Evolutionary conservation across 176 grass and related monocot species (phyloP).

Genomic region (Triticum aestivum): DNA sequence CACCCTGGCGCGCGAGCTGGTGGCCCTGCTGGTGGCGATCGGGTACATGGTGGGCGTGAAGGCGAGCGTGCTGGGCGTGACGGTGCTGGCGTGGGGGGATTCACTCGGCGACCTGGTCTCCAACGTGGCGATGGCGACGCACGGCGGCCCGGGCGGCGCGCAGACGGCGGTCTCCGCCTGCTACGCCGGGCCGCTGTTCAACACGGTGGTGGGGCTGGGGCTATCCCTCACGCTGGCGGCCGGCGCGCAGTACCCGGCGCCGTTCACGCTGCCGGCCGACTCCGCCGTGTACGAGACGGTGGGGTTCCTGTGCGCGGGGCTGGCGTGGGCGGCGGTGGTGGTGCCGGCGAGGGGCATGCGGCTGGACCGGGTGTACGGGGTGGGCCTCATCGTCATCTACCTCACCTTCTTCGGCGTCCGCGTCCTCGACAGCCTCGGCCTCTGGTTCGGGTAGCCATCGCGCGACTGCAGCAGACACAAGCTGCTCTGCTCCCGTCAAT

Average conservation of each 20-base stretch:
- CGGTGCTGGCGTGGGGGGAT: constrained; percentile 89
- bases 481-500: neutral
- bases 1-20: constrained; percentile 74
- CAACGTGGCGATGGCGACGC: constrained; percentile 68
- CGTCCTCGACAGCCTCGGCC: constrained; percentile 46
- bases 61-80: constrained; percentile 69
- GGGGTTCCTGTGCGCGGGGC: constrained; percentile 51
- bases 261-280: constrained; percentile 49
- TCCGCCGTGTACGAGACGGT: constrained; percentile 61
- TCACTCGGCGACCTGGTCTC: constrained; percentile 84
- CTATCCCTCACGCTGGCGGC: constrained; percentile 66
- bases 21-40: constrained; percentile 61
- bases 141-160: constrained; percentile 55
- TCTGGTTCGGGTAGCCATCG: neutral
- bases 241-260: constrained; percentile 41
- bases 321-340: constrained; percentile 70
- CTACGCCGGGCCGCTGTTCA: constrained; percentile 83
- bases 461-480: neutral
- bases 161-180: constrained; percentile 78
- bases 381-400: constrained; percentile 74
- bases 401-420: constrained; percentile 55
- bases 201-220: constrained; percentile 71
- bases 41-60: constrained; percentile 68
- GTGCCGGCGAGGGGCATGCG: constrained; percentile 76
- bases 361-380: constrained; percentile 62